phyloP scores from a whole-genome alignment of 305 asterid species.

The Withania somnifera region DNA sequence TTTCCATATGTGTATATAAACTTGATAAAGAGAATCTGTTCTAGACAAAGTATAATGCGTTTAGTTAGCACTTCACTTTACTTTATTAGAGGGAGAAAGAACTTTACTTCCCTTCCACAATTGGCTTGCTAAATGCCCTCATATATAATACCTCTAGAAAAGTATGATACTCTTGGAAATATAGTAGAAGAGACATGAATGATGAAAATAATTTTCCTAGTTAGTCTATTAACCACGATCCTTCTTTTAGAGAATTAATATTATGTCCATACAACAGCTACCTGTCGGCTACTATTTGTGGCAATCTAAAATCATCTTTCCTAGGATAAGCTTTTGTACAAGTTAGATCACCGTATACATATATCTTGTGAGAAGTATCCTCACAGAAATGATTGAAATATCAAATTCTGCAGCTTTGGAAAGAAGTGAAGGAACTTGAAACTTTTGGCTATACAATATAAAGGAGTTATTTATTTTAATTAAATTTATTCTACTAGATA shows the following conservation, averaged over 20 bases:
- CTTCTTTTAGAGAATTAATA: neutral
- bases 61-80: neutral
- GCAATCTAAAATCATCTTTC: neutral
- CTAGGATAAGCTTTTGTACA: neutral
- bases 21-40: neutral
- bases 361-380: constrained; percentile 38
- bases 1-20: neutral
- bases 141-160: neutral
- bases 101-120: too few relatives aligned
- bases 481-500: too few relatives aligned
- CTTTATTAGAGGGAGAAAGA: too few relatives aligned
- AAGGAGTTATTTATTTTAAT: constrained; percentile 62
- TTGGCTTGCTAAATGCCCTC: neutral
- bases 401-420: constrained; percentile 28
- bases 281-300: neutral
- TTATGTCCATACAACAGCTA: neutral
- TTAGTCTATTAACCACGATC: neutral
- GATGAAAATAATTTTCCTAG: neutral
- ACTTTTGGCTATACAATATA: constrained; percentile 25
- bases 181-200: neutral
- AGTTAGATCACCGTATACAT: neutral
- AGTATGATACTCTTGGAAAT: neutral
- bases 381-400: constrained; percentile 30
- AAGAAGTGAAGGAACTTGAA: constrained; percentile 4
- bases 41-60: neutral